Evolutionary conservation across 2,329 filamentous ascomycete genomes (phyloP).

Genomic region (Chaetothyriales sp.): DNA sequence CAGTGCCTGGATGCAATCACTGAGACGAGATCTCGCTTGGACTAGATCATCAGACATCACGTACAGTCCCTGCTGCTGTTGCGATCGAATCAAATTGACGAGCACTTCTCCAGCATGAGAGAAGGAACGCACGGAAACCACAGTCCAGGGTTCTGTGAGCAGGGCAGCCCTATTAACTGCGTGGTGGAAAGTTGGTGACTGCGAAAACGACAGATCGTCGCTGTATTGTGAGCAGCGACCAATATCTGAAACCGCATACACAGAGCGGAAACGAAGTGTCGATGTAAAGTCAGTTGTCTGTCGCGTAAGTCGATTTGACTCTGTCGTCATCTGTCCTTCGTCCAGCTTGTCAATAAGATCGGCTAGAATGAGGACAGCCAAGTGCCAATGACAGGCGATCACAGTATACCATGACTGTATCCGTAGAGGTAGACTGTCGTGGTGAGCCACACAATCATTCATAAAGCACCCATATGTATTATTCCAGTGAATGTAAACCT

Average conservation of each 20-base stretch:
- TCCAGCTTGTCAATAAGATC: constrained; percentile 40
- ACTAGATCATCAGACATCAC: constrained; percentile 8
- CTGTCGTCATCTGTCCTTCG: constrained; percentile 18
- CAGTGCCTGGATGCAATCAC: constrained; percentile 38
- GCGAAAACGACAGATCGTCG: constrained; percentile 4
- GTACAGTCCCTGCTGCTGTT: constrained; percentile 15
- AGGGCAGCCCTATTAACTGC: constrained; percentile 40
- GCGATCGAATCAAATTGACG: constrained; percentile 3
- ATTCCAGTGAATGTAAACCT: constrained; percentile 43
- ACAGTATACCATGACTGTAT: constrained; percentile 47
- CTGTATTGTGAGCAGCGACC: constrained; percentile 6
- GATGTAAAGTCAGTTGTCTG: constrained; percentile 2
- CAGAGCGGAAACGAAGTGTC: constrained; percentile 4
- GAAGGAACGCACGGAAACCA: constrained; percentile 23
- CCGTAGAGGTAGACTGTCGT: constrained; percentile 35
- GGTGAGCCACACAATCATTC: constrained; percentile 35
- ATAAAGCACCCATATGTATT: constrained; percentile 38
- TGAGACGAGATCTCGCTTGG: constrained; percentile 26
- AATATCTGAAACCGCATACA: constrained; percentile 7
- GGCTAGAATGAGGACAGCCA: constrained; percentile 40
- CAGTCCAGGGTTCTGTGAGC: constrained; percentile 47
- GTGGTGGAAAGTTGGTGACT: constrained; percentile 31
- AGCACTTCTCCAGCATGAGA: constrained; percentile 6
- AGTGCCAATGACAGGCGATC: constrained; percentile 43
- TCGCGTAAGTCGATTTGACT: constrained; percentile 4